phyloP scores from a whole-genome alignment of 768 basidiomycete genomes.

The Mycena vulgaris region DNA sequence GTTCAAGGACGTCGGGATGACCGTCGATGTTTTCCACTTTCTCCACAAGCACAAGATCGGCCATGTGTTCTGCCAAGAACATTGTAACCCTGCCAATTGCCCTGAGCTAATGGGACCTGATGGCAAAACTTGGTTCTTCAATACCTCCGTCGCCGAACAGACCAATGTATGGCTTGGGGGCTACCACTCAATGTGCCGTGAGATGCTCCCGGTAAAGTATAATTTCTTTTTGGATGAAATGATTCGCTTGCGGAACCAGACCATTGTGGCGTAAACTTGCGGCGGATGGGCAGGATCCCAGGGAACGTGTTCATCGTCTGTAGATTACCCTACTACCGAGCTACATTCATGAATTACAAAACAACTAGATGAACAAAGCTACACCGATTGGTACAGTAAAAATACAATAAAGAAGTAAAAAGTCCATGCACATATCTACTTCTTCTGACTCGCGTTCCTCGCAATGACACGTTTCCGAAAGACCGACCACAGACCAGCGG shows the following conservation, averaged over 20 bases:
- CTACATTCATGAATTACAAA: too few relatives aligned
- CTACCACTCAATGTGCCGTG: constrained; percentile 49
- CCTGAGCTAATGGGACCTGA: constrained; percentile 31
- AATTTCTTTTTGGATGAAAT: constrained; percentile 59
- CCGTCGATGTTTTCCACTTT: constrained; percentile 37
- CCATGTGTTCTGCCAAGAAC: constrained; percentile 27
- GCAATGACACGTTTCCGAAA: not conserved
- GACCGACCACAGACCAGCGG: not conserved
- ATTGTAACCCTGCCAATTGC: constrained; percentile 19
- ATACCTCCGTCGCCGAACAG: constrained; percentile 55
- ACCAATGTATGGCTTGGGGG: constrained; percentile 54
- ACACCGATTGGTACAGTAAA: too few relatives aligned
- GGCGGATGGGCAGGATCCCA: constrained; percentile 33
- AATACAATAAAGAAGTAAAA: too few relatives aligned
- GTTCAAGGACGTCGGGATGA: constrained; percentile 24
- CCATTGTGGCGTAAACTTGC: constrained; percentile 35
- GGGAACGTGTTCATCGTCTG: not conserved
- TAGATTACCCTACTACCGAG: too few relatives aligned
- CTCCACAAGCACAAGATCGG: constrained; percentile 25
- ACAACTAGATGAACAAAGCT: too few relatives aligned
- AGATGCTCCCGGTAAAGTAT: constrained; percentile 49
- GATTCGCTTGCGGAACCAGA: constrained; percentile 48
- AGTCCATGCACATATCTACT: too few relatives aligned
- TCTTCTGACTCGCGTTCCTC: not conserved
- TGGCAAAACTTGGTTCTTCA: constrained; percentile 44